Evolutionary conservation across 2,329 filamentous ascomycete genomes (phyloP), one percentile per base, ranked within the genome.

Genomic region (Metarhizium robertsii): DNA sequence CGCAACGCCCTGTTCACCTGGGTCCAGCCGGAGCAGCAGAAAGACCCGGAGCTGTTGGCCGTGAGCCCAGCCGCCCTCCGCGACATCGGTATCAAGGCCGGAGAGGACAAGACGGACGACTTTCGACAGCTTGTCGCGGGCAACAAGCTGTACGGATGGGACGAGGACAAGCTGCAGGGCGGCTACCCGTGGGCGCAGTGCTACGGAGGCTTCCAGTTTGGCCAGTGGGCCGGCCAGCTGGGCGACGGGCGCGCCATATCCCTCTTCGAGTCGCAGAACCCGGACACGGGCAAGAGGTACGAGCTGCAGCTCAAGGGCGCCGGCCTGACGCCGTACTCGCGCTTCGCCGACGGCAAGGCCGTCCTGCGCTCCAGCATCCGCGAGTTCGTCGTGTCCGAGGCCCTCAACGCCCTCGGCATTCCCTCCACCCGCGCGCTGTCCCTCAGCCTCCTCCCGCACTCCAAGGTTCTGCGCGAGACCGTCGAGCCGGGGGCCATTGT

Each of bases 171-270:
- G 61, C 68, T 74, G 29, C 74, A 83, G 56, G 87, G 88, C 20
- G 84, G 94, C 47, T 99, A 99, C 68, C 92, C 94, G 0, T 99
- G 94, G 94, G 92, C 94, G 36, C 94, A 99, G 73, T 97, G 94
- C 73, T 99, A 99, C 69, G 94, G 94, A 56, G 92, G 92, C 55
- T 84, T 80, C 65, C 79, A 85, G 66, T 84, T 86, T 67, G 94
- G 94, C 6, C 84, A 88, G 61, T 99, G 92, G 92, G 94, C 94
- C 3, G 92, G 94, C 6, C 94, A 99, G 70, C 82, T 99, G 1
- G 94, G 94, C 46, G 94, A 99, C 67, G 94, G 94, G 42, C 82
- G 94, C 55, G 94, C 92, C 34, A 97, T 99, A 62, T 95, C 90
- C 40, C 77, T 99, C 1, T 97, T 97, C 65, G 94, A 99, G 71